Percentiles rank a stretch among this genome's conserved stretches.
Conservation (phyloP, 345 rosid genomes). For the Heritiera fomes region DNA sequence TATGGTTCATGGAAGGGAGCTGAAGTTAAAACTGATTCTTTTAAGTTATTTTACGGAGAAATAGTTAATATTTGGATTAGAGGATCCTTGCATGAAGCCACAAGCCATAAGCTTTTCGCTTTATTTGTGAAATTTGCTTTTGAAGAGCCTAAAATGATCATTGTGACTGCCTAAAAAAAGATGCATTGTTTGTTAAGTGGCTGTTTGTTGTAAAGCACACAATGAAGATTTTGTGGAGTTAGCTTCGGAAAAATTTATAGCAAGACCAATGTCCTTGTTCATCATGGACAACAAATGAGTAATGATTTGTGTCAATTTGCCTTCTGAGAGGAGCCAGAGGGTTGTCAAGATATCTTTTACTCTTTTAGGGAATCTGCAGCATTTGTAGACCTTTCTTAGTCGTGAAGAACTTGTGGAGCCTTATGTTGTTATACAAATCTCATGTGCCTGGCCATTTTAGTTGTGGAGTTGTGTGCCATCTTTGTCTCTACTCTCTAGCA, state of each 20-base stretch:
- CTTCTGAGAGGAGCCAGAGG: conserved; percentile 22
- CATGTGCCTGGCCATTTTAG: conserved; percentile 22
- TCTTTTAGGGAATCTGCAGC: conserved; percentile 8
- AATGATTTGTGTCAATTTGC: conserved; percentile 11
- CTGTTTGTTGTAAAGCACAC: conserved; percentile 17
- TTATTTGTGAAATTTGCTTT: conserved; percentile 18
- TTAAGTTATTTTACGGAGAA: conserved; percentile 17
- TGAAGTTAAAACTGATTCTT: conserved; percentile 25
- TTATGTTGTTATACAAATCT: background rate
- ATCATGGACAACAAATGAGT: conserved; percentile 15
- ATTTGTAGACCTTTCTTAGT: background rate
- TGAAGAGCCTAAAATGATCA: conserved; percentile 19
- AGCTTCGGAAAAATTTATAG: conserved; percentile 18
- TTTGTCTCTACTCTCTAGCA: background rate
- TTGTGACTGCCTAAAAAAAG: conserved; percentile 24
- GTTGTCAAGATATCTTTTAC: conserved; percentile 18
- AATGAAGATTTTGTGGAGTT: conserved; percentile 12
- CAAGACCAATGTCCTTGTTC: conserved; percentile 15
- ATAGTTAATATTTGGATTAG: conserved; percentile 14
- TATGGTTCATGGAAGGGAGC: conserved; percentile 33
- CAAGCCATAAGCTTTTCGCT: conserved; percentile 17
- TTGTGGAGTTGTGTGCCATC: conserved; percentile 1
- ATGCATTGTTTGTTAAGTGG: conserved; percentile 12
- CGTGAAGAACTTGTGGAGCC: background rate
- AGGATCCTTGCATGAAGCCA: conserved; percentile 20